Evolutionary conservation across 371 early-diverging fungal genomes (phyloP).

Genomic region (Haplosporangium sp.): DNA sequence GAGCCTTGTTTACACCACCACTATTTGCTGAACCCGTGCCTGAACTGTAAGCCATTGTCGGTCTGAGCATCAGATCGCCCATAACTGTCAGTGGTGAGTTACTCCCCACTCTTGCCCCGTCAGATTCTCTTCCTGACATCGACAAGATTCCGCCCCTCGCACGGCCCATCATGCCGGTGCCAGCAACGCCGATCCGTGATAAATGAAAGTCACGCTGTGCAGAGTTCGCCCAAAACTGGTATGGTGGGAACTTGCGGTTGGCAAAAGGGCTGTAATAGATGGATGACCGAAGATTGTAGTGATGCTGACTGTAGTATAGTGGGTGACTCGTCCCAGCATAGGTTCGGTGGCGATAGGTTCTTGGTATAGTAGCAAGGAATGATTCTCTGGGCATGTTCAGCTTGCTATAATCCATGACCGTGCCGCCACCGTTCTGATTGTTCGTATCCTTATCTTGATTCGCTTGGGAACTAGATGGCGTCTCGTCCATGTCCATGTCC

Average conservation of each 20-base stretch:
- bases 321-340: slow-evolving; percentile 7
- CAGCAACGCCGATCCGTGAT: slow-evolving; percentile 25
- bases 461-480: not conserved
- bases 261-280: slow-evolving; percentile 22
- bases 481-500: slow-evolving; percentile 32
- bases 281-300: slow-evolving; percentile 9
- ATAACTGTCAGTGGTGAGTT: not conserved
- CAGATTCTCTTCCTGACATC: not conserved
- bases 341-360: slow-evolving; percentile 21
- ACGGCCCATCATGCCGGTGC: not conserved
- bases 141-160: not conserved
- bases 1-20: slow-evolving; percentile 30
- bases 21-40: slow-evolving; percentile 10
- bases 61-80: slow-evolving; percentile 18
- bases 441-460: not conserved
- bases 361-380: slow-evolving; percentile 21
- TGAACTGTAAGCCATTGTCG: not conserved
- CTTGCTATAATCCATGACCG: slow-evolving; percentile 17
- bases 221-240: slow-evolving; percentile 33
- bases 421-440: not conserved
- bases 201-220: slow-evolving; percentile 41
- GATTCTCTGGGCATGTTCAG: slow-evolving; percentile 20
- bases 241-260: slow-evolving; percentile 37
- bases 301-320: slow-evolving; percentile 1
- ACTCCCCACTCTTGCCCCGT: not conserved